Base-by-base conservation (phyloP, 352 stramenopile genomes). In the Pythium scleroteichum region DNA sequence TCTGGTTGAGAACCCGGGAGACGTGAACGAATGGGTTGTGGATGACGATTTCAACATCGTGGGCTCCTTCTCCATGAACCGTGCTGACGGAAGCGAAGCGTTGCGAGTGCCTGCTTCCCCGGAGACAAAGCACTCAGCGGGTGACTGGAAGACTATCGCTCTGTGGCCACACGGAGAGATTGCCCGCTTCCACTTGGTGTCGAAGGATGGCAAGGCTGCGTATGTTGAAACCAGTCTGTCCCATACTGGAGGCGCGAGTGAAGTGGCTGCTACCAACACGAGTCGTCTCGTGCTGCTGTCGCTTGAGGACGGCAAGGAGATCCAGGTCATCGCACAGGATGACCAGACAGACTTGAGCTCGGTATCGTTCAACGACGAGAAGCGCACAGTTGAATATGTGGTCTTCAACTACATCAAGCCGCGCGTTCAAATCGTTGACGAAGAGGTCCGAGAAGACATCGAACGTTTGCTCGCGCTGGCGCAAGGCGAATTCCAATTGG, bases 221-320 rank as follows among this genome's bases (percentile, higher is more conserved):
- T 82, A 69, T 39, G 68, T 76, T 20, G 59, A 77, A 59, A 77
- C 73, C 32, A 82, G 67, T 38, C 50, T 82, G 40, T 40, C 64
- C 16, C 73, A 81, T 53, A 53, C 38, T 24, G 40, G 17, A 0
- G 38, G 54, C 16, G 23, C n/a, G 3, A 23, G 17, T 19, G 41
- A 45, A 0, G 49, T 39, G 32, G 58, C 14, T 8, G 46, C 32
- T 3, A 64, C 62, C 20, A 74, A 77, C 59, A 79, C 72, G 39
- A 75, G 66, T 20, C 74, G 74, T 1, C 66, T 82, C 20, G 59
- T 78, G 42, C 58, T 79, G 24, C 54, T 82, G 26, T 82, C 74
- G 47, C 64, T 69, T 7, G 48, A 53, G 2, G 69, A 82, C 17
- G 68, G 71, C 29, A 63, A 17, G 26, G 65, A 72, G 44, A 23